Evolutionary conservation across 768 basidiomycete species (phyloP).

Genomic region (Trametes gibbosa): DNA sequence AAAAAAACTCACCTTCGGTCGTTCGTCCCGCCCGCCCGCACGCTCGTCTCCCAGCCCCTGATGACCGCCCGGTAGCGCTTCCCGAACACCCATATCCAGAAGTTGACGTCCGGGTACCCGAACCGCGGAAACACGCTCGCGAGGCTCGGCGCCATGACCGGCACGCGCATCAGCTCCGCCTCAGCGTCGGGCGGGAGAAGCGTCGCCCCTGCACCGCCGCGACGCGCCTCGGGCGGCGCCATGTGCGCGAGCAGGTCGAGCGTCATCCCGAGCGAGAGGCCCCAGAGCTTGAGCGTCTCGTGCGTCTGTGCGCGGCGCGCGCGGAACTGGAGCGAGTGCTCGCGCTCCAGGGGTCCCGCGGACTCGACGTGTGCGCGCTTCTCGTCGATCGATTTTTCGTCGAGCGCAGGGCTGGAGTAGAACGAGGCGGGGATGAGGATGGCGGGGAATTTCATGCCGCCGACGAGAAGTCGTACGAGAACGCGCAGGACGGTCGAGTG

Average conservation of each 20-base stretch:
- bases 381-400: constrained; percentile 28
- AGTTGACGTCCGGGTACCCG: constrained; percentile 96
- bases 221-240: constrained; percentile 47
- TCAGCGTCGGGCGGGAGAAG: constrained; percentile 31
- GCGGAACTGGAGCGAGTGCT: constrained; percentile 12
- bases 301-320: constrained; percentile 7
- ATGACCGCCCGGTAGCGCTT: constrained; percentile 91
- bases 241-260: constrained; percentile 91
- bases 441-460: constrained; percentile 87
- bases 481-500: constrained; percentile 68
- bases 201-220: background rate
- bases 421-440: constrained; percentile 47
- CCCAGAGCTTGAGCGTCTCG: constrained; percentile 84
- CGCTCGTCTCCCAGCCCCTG: constrained; percentile 89
- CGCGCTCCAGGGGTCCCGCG: constrained; percentile 4
- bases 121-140: constrained; percentile 92
- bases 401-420: constrained; percentile 2
- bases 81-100: constrained; percentile 99
- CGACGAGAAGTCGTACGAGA: constrained; percentile 74
- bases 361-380: constrained; percentile 28
- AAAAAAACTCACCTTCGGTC: constrained; percentile 60
- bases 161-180: constrained; percentile 30
- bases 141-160: constrained; percentile 56
- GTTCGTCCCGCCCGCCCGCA: constrained; percentile 69
- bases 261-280: constrained; percentile 93